Conservation (phyloP, 352 stramenopile genomes). For the Phytophthora multivora region DNA sequence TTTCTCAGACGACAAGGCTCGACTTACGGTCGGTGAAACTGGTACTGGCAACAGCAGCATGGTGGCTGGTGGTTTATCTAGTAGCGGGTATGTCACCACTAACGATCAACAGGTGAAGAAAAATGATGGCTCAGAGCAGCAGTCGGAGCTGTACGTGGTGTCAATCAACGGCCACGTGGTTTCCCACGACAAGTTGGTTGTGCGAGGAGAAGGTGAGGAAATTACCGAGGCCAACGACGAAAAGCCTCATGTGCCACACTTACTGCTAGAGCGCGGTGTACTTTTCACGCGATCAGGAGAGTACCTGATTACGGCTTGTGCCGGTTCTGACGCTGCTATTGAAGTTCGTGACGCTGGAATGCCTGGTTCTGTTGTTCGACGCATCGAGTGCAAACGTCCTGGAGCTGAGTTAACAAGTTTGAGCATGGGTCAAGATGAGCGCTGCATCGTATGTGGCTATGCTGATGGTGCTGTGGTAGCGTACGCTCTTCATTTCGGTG, state of each 20-base stretch:
- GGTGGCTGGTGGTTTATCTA: slow-evolving; percentile 41
- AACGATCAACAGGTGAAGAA: slow-evolving; percentile 29
- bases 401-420: slow-evolving; percentile 67
- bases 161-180: slow-evolving; percentile 86
- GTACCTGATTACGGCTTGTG: slow-evolving; percentile 76
- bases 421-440: slow-evolving; percentile 80
- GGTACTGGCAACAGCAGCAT: slow-evolving; percentile 39
- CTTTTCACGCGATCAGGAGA: slow-evolving; percentile 82
- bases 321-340: slow-evolving; percentile 63
- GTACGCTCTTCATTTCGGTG: slow-evolving; percentile 83
- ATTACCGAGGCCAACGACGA: slow-evolving; percentile 16
- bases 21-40: slow-evolving; percentile 37
- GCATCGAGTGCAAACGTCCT: slow-evolving; percentile 79
- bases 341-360: slow-evolving; percentile 76
- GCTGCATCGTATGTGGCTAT: slow-evolving; percentile 83
- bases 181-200: slow-evolving; percentile 59
- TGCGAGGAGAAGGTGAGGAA: slow-evolving; percentile 35
- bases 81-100: slow-evolving; percentile 38
- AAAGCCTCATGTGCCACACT: slow-evolving; percentile 33
- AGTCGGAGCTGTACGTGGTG: slow-evolving; percentile 80
- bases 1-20: slow-evolving; percentile 52
- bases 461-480: slow-evolving; percentile 78
- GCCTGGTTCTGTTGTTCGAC: slow-evolving; percentile 60
- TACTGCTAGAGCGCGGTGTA: slow-evolving; percentile 70
- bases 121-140: slow-evolving; percentile 38